Percentiles rank a stretch among this genome's conserved stretches.
These are phyloP conservation scores for Pecoramyces ruminantium DNA, from an alignment of 192 early-diverging fungal species.

Conservation along the genomic window DNA sequence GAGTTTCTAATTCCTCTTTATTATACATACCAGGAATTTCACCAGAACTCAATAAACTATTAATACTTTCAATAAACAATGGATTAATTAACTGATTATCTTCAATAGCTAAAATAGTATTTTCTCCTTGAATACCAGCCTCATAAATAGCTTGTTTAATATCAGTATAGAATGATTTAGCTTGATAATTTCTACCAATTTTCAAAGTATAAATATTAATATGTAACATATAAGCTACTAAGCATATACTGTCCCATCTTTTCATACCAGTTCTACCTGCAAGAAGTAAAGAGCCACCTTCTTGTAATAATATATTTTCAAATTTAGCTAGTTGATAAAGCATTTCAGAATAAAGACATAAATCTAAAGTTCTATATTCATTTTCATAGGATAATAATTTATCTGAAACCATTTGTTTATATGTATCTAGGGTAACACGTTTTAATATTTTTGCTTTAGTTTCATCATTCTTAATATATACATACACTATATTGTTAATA, in stretches of 20 bases:
- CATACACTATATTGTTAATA: not conserved
- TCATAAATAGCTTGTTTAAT: constrained; percentile 27
- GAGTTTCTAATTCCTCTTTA: constrained; percentile 29
- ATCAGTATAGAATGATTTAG: constrained; percentile 22
- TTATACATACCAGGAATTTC: constrained; percentile 33
- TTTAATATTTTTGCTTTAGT: not conserved
- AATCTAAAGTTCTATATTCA: constrained; percentile 20
- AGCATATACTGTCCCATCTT: constrained; percentile 9
- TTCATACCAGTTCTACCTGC: constrained; percentile 32
- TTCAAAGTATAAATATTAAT: constrained; percentile 18
- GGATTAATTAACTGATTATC: constrained; percentile 27
- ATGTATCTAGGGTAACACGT: not conserved
- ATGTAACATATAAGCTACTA: constrained; percentile 21
- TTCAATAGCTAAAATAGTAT: constrained; percentile 27
- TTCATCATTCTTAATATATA: not conserved
- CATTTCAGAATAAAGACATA: constrained; percentile 25
- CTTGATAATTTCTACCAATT: constrained; percentile 13
- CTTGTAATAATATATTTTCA: constrained; percentile 23
- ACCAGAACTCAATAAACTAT: constrained; percentile 29
- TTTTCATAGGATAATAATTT: constrained; percentile 15
- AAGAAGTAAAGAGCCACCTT: constrained; percentile 29
- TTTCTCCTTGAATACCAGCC: constrained; percentile 18
- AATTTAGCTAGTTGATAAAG: constrained; percentile 18
- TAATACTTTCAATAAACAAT: constrained; percentile 25
- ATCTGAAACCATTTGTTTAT: not conserved